Percentiles rank a stretch among this genome's conserved stretches.
Evolutionary conservation across 257 asterid species (phyloP).

Genomic region (Fraxinus pennsylvanica): DNA sequence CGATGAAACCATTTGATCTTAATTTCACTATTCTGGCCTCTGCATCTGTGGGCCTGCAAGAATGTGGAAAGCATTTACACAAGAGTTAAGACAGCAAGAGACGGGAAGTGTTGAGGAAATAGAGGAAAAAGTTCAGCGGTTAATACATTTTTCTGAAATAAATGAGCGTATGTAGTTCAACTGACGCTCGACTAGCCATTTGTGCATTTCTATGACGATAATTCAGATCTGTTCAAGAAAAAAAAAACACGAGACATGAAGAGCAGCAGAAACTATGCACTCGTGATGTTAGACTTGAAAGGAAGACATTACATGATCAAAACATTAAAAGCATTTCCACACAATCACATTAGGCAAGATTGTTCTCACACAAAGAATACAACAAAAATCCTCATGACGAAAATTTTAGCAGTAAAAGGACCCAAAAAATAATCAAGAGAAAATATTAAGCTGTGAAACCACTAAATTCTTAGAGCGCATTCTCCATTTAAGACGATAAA

Average conservation of each 20-base stretch:
- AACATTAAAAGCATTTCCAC: background rate
- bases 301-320: slow-evolving; percentile 3
- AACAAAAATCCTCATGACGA: background rate
- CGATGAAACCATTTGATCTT: slow-evolving; percentile 91
- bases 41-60: slow-evolving; percentile 89
- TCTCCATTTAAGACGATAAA: background rate
- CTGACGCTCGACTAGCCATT: slow-evolving; percentile 97
- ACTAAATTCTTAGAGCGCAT: background rate
- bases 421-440: background rate
- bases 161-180: slow-evolving; percentile 91
- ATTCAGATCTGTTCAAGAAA: slow-evolving; percentile 65
- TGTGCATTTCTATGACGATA: slow-evolving; percentile 97
- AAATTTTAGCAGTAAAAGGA: background rate
- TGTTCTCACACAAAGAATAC: background rate
- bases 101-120: background rate
- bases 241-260: slow-evolving; percentile 18
- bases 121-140: slow-evolving; percentile 12
- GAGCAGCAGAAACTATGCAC: background rate
- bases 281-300: background rate
- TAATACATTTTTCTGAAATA: slow-evolving; percentile 82
- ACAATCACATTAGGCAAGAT: background rate
- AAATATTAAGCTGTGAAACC: background rate
- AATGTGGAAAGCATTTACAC: slow-evolving; percentile 13
- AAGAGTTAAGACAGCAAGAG: background rate
- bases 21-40: slow-evolving; percentile 92